Evolutionary conservation across 139 green algal genomes (phyloP), one percentile per base, ranked within the genome.

Genomic region (Monoraphidium neglectum): DNA sequence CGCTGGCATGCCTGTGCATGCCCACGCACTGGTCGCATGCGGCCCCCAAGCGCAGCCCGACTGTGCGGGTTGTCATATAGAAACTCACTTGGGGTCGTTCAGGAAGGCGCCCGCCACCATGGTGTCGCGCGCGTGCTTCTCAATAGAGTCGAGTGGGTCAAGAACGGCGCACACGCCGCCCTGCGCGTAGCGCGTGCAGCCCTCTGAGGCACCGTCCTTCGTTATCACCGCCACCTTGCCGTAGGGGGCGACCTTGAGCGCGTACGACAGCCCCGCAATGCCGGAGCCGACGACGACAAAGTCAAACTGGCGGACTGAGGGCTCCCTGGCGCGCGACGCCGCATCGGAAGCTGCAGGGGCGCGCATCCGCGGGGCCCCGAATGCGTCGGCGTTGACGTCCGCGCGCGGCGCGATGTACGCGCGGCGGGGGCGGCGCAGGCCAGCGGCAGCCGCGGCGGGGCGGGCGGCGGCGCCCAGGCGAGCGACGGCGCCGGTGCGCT

Each of bases 101-200:
- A 98, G 83, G 64, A 87, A 94, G 35, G 84, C 92, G 54, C 94
- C 94, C 16, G 94, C 94, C 13, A 94, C 77, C 23, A 98, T 89
- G 1, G 96, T 99, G 74, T 99, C 96, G 4, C 77, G 80, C 15
- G 97, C 89, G 80, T 99, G 96, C 63, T 88, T 84, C 40, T 95
- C 87, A 33, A 98, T 87, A 2, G 82, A 92, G 85, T 99, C 96
- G 4, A 69, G 59, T 2, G 83, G 37, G 73, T 97, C 94, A 63
- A 99, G 83, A n/a, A 99, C 96, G 1, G 96, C 96, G 61, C 89
- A 97, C 0, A 99, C 89, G 38, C 96, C 96, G 2, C 96, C 96
- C 77, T 98, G 94, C 1, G 94, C 94, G 66, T 97, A 97, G 37
- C 84, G 79, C 0, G 93, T 97, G 88, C 92, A 97, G 32, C 93